A percentile compares a stretch with the other conserved stretches of the same genome.
Conservation (phyloP, 2,329 filamentous ascomycete species). For the Dissoconium aciculare region DNA sequence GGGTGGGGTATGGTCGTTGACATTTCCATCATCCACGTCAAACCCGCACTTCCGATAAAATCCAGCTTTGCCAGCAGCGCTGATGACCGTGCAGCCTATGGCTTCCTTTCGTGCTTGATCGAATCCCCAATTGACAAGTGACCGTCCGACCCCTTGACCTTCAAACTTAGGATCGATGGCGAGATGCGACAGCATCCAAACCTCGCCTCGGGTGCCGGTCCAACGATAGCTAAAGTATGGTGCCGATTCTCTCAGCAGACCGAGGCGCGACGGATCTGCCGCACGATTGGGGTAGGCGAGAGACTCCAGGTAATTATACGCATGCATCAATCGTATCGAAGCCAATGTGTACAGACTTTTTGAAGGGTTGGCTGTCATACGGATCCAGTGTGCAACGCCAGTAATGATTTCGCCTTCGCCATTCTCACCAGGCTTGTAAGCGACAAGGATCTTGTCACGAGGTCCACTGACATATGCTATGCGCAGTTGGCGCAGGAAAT, state of each 20-base stretch:
- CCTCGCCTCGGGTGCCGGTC: conserved; percentile 14
- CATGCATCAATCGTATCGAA: conserved; percentile 7
- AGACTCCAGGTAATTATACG: conserved; percentile 13
- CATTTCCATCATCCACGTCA: conserved; percentile 11
- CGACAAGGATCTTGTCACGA: conserved; percentile 10
- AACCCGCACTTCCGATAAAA: conserved; percentile 18
- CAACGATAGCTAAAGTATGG: conserved; percentile 16
- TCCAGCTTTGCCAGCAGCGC: conserved; percentile 14
- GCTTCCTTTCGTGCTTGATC: conserved; percentile 30
- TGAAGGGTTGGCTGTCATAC: conserved; percentile 8
- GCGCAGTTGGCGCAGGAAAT: conserved; percentile 15
- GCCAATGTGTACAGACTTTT: conserved; percentile 2
- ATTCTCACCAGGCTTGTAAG: conserved; percentile 5
- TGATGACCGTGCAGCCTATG: conserved; percentile 30
- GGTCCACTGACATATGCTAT: conserved; percentile 6
- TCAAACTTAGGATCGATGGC: conserved; percentile 14
- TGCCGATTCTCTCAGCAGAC: conserved; percentile 7
- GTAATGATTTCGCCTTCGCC: conserved; percentile 10
- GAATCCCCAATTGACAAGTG: conserved; percentile 19
- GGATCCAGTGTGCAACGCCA: conserved; percentile 16
- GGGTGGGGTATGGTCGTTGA: conserved; percentile 12
- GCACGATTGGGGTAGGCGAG: conserved; percentile 15
- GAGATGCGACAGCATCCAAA: conserved; percentile 16
- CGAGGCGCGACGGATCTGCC: conserved; percentile 7
- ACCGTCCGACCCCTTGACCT: conserved; percentile 14